phyloP scores from a whole-genome alignment of 805 yeast species.

The Teunomyces funiuensis region DNA sequence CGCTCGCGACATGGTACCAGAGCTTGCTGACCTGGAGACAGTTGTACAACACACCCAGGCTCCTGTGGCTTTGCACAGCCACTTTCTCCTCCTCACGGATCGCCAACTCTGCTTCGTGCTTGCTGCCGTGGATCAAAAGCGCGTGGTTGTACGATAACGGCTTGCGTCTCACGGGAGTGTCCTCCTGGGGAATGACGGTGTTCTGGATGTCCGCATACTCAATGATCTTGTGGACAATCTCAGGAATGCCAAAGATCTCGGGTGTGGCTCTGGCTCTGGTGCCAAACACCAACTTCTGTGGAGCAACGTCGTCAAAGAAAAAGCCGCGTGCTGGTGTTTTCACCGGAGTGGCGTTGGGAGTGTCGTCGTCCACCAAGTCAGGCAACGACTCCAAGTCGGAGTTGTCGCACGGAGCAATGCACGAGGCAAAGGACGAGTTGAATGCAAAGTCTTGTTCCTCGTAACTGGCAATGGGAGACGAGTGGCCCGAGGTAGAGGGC shows the following conservation, averaged over 20 bases:
- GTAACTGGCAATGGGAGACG: slow-evolving; percentile 4
- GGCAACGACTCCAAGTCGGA: slow-evolving; percentile 40
- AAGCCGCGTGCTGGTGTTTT: slow-evolving; percentile 8
- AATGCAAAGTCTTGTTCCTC: slow-evolving; percentile 15
- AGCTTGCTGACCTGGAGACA: slow-evolving; percentile 69
- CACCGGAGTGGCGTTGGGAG: slow-evolving; percentile 19
- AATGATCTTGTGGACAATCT: slow-evolving; percentile 63
- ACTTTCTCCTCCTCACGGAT: slow-evolving; percentile 32
- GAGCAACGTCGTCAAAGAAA: slow-evolving; percentile 8
- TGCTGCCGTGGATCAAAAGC: slow-evolving; percentile 59
- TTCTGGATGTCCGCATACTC: slow-evolving; percentile 56
- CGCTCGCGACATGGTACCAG: slow-evolving; percentile 59
- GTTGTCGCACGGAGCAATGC: slow-evolving; percentile 12
- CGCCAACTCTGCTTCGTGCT: slow-evolving; percentile 44
- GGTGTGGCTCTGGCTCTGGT: slow-evolving; percentile 6
- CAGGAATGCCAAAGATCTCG: slow-evolving; percentile 72
- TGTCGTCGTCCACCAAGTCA: slow-evolving; percentile 33
- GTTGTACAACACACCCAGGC: slow-evolving; percentile 41
- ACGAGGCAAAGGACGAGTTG: slow-evolving; percentile 7
- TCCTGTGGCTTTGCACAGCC: slow-evolving; percentile 5
- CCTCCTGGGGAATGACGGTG: slow-evolving; percentile 59
- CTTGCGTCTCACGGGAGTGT: slow-evolving; percentile 58
- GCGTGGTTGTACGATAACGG: slow-evolving; percentile 74
- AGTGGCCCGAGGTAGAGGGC: slow-evolving; percentile 6
- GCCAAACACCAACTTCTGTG: neutral